Percentiles rank a stretch among this genome's conserved stretches.
Evolutionary conservation across 2,329 filamentous ascomycete genomes (phyloP).

Genomic region (Lojkania enalia): DNA sequence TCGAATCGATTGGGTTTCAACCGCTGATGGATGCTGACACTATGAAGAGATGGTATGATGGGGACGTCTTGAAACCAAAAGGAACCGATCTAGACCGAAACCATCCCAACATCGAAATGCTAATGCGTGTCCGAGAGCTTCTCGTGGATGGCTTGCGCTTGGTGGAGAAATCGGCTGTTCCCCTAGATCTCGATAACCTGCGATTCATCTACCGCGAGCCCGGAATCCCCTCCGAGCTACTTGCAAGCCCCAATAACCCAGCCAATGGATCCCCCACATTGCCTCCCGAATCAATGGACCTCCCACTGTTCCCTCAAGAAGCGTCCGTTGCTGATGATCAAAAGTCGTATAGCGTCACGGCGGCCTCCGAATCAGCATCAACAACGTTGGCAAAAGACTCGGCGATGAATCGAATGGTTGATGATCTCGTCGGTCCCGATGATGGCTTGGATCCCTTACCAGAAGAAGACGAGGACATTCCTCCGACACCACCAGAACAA

Average conservation of each 20-base stretch:
- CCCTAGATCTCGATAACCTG: constrained; percentile 52
- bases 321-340: constrained; percentile 39
- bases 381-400: constrained; percentile 48
- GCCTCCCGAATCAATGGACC: constrained; percentile 43
- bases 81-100: constrained; percentile 59
- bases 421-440: constrained; percentile 55
- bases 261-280: constrained; percentile 47
- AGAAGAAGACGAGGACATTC: constrained; percentile 50
- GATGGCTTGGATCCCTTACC: constrained; percentile 45
- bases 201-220: constrained; percentile 60
- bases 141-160: constrained; percentile 64
- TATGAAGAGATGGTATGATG: constrained; percentile 56
- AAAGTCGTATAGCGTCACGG: constrained; percentile 38
- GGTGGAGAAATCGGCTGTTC: constrained; percentile 55
- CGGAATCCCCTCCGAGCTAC: constrained; percentile 54
- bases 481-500: constrained; percentile 52
- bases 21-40: constrained; percentile 59
- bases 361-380: constrained; percentile 54
- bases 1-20: constrained; percentile 66
- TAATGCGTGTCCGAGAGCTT: constrained; percentile 66
- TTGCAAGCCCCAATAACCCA: constrained; percentile 48
- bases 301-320: constrained; percentile 35
- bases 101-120: constrained; percentile 65
- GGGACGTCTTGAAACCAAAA: constrained; percentile 54
- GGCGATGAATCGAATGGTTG: constrained; percentile 62